A percentile compares a stretch with the other conserved stretches of the same genome.
phyloP scores from a whole-genome alignment of 257 asterid species.

The Scutellaria minor region DNA sequence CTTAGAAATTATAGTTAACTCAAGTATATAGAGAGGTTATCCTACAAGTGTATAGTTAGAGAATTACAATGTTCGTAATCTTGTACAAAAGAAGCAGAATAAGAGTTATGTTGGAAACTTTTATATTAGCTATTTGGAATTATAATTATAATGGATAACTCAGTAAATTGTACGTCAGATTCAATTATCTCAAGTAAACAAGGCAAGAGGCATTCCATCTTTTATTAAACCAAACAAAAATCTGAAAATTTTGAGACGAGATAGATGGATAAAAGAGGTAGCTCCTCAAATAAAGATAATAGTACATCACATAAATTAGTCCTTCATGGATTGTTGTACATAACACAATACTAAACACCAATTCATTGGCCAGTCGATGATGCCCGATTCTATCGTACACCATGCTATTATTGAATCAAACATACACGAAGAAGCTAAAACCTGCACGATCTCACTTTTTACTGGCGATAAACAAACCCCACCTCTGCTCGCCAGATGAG shows the following conservation, averaged over 20 bases:
- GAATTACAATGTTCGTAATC: background rate
- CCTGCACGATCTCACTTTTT: conserved; percentile 47
- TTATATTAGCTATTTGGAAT: background rate
- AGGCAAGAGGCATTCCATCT: background rate
- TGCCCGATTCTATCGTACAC: conserved; percentile 29
- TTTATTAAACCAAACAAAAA: background rate
- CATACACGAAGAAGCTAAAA: background rate
- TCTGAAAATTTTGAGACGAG: background rate
- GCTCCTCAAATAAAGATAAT: conserved; percentile 6
- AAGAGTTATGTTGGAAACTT: background rate
- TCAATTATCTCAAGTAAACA: background rate
- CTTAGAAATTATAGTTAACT: too few relatives aligned
- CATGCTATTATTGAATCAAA: conserved; percentile 25
- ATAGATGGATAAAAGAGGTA: conserved; percentile 2
- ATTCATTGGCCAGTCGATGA: background rate
- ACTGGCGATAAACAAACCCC: conserved; percentile 93
- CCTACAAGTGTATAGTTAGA: background rate
- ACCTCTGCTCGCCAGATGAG: conserved; percentile 90
- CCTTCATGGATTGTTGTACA: conserved; percentile 11
- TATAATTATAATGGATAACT: too few relatives aligned
- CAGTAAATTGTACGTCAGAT: background rate
- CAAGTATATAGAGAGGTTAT: background rate
- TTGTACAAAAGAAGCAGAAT: background rate
- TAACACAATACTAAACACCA: background rate
- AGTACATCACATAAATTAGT: conserved; percentile 6